Percentiles rank a stretch among this genome's conserved stretches.
These are phyloP conservation scores for Piper betle DNA, from an alignment of 164 flowering plant species.

Conservation along the genomic window DNA sequence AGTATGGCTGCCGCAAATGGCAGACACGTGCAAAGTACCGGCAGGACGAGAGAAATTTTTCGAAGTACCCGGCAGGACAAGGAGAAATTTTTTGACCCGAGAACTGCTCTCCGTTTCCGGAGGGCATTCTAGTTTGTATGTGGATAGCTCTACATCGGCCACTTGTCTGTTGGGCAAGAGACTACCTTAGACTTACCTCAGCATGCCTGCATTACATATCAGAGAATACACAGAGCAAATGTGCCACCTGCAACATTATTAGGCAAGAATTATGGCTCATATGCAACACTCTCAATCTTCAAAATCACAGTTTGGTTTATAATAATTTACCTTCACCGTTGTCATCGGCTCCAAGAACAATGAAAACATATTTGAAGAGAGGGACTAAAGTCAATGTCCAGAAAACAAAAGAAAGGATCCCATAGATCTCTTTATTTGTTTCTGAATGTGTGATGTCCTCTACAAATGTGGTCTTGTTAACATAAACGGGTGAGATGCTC, in stretches of 20 bases:
- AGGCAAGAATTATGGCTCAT: neutral
- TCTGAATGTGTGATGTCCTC: constrained; percentile 74
- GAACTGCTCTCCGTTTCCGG: constrained; percentile 44
- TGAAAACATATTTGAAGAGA: constrained; percentile 61
- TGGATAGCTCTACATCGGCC: constrained; percentile 69
- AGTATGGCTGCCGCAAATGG: constrained; percentile 62
- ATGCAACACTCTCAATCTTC: neutral
- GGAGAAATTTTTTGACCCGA: constrained; percentile 32
- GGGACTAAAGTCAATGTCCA: constrained; percentile 72
- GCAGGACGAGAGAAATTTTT: too few species aligned
- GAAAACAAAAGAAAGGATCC: constrained; percentile 69
- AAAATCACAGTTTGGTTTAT: neutral
- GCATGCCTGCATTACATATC: constrained; percentile 72
- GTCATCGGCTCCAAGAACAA: constrained; percentile 74
- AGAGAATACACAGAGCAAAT: constrained; percentile 65
- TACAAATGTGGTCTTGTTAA: constrained; percentile 77
- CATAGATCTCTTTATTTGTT: constrained; percentile 78
- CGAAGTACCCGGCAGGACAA: constrained; percentile 87
- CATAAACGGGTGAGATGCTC: constrained; percentile 78
- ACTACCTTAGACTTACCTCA: constrained; percentile 58
- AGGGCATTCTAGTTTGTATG: constrained; percentile 50
- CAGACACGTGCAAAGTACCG: too few species aligned
- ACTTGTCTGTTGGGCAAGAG: constrained; percentile 68
- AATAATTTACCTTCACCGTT: constrained; percentile 57
- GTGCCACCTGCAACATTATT: constrained; percentile 53